These are phyloP conservation scores for Arthroderma uncinatum DNA, from an alignment of 2,329 filamentous ascomycete genomes.

Conservation along the genomic window DNA sequence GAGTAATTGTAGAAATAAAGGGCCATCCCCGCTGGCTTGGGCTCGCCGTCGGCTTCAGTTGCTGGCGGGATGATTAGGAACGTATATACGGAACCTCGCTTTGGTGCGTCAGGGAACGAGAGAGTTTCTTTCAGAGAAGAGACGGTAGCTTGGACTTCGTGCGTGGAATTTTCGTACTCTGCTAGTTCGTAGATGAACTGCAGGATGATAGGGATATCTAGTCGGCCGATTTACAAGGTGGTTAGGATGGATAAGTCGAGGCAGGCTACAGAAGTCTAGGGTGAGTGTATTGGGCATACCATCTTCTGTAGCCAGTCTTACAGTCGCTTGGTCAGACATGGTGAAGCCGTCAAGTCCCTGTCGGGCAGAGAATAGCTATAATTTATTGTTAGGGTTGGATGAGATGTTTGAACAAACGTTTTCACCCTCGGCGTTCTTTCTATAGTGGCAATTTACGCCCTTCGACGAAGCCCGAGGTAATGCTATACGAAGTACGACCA, in stretches of 20 bases:
- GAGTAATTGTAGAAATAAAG: constrained; percentile 94
- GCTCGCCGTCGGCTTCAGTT: constrained; percentile 31
- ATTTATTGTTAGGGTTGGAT: no score
- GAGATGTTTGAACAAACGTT: background rate
- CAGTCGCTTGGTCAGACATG: constrained; percentile 29
- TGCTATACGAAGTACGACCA: background rate
- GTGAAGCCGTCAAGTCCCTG: background rate
- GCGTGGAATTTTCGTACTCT: constrained; percentile 69
- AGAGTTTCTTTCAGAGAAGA: constrained; percentile 62
- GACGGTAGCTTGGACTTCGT: constrained; percentile 67
- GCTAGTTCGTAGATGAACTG: constrained; percentile 74
- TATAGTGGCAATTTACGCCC: background rate
- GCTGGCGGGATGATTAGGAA: constrained; percentile 51
- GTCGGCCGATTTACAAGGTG: background rate
- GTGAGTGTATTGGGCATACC: constrained; percentile 17
- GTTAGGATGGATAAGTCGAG: background rate
- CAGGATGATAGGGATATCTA: constrained; percentile 75
- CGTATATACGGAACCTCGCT: constrained; percentile 58
- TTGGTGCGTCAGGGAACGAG: constrained; percentile 54
- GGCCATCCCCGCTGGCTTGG: constrained; percentile 59
- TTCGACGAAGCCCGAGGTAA: background rate
- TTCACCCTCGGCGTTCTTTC: background rate
- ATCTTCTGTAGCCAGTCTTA: constrained; percentile 33
- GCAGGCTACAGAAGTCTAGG: background rate
- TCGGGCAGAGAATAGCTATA: no score